These are phyloP conservation scores for Tolypocladium album DNA, from an alignment of 2,329 filamentous ascomycete species.

Conservation along the genomic window DNA sequence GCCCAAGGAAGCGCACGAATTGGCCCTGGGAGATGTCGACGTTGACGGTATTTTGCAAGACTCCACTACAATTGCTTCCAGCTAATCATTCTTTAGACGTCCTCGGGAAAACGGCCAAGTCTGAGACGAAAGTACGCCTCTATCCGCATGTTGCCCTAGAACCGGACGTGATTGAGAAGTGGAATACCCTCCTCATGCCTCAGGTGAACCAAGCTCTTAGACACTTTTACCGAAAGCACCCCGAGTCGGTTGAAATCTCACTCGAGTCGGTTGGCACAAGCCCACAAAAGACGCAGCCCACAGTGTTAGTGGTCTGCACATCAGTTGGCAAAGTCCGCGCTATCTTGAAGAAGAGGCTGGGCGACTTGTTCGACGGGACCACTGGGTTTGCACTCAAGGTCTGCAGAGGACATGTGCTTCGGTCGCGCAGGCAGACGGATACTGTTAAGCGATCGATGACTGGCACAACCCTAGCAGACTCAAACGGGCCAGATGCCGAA, in stretches of 20 bases:
- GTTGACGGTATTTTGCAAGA: slow-evolving; percentile 7
- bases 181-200: slow-evolving; percentile 61
- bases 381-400: slow-evolving; percentile 58
- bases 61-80: background rate
- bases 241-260: slow-evolving; percentile 69
- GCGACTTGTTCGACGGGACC: slow-evolving; percentile 51
- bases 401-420: slow-evolving; percentile 55
- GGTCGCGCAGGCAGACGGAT: slow-evolving; percentile 39
- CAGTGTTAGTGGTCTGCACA: slow-evolving; percentile 66
- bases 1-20: background rate
- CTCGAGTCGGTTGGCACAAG: slow-evolving; percentile 65
- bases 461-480: background rate
- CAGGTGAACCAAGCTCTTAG: slow-evolving; percentile 62
- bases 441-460: slow-evolving; percentile 21
- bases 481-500: slow-evolving; percentile 13
- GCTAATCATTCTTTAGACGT: slow-evolving; percentile 9
- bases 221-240: slow-evolving; percentile 60
- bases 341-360: slow-evolving; percentile 59
- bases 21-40: background rate
- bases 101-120: slow-evolving; percentile 9
- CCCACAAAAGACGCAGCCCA: slow-evolving; percentile 54
- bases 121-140: slow-evolving; percentile 37
- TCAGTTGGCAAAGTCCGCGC: slow-evolving; percentile 63
- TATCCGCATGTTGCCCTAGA: slow-evolving; percentile 50
- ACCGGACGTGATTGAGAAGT: slow-evolving; percentile 54